Evolutionary conservation across 352 stramenopile species (phyloP).

Genomic region (Globisporangium carolinianum): DNA sequence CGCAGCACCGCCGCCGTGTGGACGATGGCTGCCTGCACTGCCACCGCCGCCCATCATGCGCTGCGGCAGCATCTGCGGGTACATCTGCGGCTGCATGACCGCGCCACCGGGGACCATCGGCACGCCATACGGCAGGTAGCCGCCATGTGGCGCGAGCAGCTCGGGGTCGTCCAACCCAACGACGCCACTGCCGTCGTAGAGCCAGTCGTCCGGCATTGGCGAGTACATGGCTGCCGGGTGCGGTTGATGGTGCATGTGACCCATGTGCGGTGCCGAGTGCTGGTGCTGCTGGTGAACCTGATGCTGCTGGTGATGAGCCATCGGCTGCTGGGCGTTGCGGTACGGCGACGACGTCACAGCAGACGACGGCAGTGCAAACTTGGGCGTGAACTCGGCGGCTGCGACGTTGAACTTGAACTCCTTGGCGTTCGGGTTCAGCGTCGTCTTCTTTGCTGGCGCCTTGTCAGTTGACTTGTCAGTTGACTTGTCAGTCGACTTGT

Average conservation of each 20-base stretch:
- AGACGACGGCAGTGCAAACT: slow-evolving; percentile 22
- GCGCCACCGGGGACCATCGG: slow-evolving; percentile 51
- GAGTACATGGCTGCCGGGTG: slow-evolving; percentile 40
- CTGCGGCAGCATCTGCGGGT: slow-evolving; percentile 32
- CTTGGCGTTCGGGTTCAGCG: slow-evolving; percentile 79
- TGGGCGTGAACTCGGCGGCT: slow-evolving; percentile 64
- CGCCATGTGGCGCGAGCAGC: slow-evolving; percentile 31
- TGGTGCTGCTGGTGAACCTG: slow-evolving; percentile 14
- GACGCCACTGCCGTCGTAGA: slow-evolving; percentile 42
- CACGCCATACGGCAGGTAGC: slow-evolving; percentile 66
- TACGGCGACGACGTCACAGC: slow-evolving; percentile 40
- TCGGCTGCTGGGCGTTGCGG: slow-evolving; percentile 15
- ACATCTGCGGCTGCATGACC: slow-evolving; percentile 55
- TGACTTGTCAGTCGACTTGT: slow-evolving; percentile 1
- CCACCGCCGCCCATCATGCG: slow-evolving; percentile 47
- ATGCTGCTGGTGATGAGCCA: slow-evolving; percentile 12
- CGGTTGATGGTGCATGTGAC: slow-evolving; percentile 20
- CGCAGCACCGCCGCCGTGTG: slow-evolving; percentile 9
- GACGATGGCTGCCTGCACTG: slow-evolving; percentile 10
- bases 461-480: slow-evolving; percentile 2
- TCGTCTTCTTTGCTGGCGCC: slow-evolving; percentile 47
- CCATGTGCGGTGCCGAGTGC: slow-evolving; percentile 9
- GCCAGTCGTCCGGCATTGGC: slow-evolving; percentile 64
- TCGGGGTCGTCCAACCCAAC: slow-evolving; percentile 39
- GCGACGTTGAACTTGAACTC: slow-evolving; percentile 80